These are phyloP conservation scores for Xylaria scruposa DNA, from an alignment of 495 filamentous ascomycete genomes.

Conservation along the genomic window DNA sequence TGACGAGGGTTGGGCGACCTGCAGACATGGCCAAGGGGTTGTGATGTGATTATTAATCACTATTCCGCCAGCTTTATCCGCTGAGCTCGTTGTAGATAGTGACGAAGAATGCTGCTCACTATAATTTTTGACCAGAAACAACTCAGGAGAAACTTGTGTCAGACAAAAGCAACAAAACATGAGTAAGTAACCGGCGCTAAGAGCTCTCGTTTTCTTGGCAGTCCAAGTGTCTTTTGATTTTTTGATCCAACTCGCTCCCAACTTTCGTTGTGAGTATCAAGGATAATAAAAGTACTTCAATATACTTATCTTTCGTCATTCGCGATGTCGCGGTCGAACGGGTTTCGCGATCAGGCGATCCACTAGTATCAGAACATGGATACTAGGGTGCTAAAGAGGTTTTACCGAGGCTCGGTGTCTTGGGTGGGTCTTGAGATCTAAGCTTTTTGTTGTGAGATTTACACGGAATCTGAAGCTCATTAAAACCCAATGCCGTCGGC, in stretches of 20 bases:
- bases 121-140: neutral
- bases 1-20: slow-evolving; percentile 68
- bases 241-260: neutral
- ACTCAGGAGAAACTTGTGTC: neutral
- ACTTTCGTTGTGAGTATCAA: neutral
- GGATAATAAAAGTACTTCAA: neutral
- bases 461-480: neutral
- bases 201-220: neutral
- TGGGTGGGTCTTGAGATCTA: slow-evolving; percentile 3
- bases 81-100: neutral
- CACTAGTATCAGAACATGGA: neutral
- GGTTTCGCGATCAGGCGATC: neutral
- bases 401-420: slow-evolving; percentile 37
- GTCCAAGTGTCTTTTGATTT: neutral
- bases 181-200: neutral
- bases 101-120: neutral
- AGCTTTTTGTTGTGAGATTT: neutral
- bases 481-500: neutral
- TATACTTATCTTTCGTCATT: neutral
- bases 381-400: neutral
- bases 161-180: slow-evolving; percentile 2
- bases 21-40: slow-evolving; percentile 9
- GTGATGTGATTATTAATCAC: neutral
- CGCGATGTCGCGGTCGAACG: neutral
- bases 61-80: neutral